A percentile compares a stretch with the other conserved stretches of the same genome.
Evolutionary conservation across 441 rosid species (phyloP).

Genomic region (Erysimum pusillum): DNA sequence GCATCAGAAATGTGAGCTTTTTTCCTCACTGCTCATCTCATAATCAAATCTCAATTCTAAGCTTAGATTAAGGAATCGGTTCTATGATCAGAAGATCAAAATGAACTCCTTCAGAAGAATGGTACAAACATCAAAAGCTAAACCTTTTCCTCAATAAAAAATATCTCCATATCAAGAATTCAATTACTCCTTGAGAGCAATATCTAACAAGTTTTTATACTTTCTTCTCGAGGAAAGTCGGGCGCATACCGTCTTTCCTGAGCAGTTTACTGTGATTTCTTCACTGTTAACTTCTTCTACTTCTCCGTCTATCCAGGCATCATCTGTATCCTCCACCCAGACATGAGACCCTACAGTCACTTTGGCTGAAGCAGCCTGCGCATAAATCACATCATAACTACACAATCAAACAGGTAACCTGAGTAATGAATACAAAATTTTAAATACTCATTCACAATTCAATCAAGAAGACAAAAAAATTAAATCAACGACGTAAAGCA

Average conservation of each 20-base stretch:
- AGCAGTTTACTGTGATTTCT: conserved; percentile 63
- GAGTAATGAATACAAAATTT: background rate
- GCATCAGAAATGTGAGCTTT: conserved; percentile 9
- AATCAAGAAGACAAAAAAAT: background rate
- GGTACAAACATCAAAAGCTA: conserved; percentile 8
- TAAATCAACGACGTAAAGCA: background rate
- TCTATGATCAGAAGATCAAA: background rate
- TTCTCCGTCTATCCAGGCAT: conserved; percentile 90
- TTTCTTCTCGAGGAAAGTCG: background rate
- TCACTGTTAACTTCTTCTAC: conserved; percentile 67
- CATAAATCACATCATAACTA: conserved; percentile 24
- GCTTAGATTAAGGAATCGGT: background rate
- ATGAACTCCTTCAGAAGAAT: background rate
- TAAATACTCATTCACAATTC: background rate
- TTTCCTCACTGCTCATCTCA: conserved; percentile 2
- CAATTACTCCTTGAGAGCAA: background rate
- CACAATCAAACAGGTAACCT: background rate
- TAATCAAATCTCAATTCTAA: conserved; percentile 13
- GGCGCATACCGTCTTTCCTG: conserved; percentile 72
- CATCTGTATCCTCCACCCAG: conserved; percentile 89
- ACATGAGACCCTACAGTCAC: conserved; percentile 75
- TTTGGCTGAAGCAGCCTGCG: conserved; percentile 69
- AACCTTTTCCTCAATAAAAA: background rate
- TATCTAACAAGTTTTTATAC: background rate
- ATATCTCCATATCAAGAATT: background rate